Base-by-base conservation (phyloP, 345 rosid species). In the Pistacia atlantica region DNA sequence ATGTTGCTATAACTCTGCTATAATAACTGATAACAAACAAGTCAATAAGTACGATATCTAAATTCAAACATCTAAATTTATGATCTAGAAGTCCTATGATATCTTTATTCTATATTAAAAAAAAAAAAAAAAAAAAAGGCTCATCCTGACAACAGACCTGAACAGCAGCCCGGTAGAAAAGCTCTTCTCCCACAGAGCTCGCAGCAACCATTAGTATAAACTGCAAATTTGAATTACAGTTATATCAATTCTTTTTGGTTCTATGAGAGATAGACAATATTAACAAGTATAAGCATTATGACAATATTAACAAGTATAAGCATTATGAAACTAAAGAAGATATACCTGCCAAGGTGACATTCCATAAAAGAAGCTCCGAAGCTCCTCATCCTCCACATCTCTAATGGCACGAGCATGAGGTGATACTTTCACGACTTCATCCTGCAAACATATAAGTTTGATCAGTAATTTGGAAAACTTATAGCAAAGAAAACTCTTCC, bases 351-450 rank as follows among this genome's bases (percentile, higher is more conserved):
- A 93, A 48, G 95, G 93, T 0, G 99, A 92, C 99, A 96, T 96
- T 74, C 99, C 99, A 68, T 91, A 93, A 75, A 93, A 96, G 90
- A 96, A 96, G 87, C 90, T 92, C 83, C 99, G 80, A 1, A 96
- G 89, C 80, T 96, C 99, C 81, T 92, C 97, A 72, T 96, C 98
- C 86, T 96, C 99, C n/a, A 96, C 99, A 71, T 96, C 99, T 79
- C 98, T 88, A 28, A 96, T 92, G 28, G 99, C 99, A 2, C 97
- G 93, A 76, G 99, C 99, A 75, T 96, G 98, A 35, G 98, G 99
- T 3, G 97, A 96, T 3, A 91, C 25, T 83, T 93, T 96, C 85
- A 96, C 99, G 71, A 96, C 97, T 85, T 96, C 99, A 81, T 96
- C 99, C 99, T 95, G 67, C 16, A 67, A 74, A 6, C 77, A 81